phyloP scores from a whole-genome alignment of 805 yeast species.

The Myxozyma kluyveri region DNA sequence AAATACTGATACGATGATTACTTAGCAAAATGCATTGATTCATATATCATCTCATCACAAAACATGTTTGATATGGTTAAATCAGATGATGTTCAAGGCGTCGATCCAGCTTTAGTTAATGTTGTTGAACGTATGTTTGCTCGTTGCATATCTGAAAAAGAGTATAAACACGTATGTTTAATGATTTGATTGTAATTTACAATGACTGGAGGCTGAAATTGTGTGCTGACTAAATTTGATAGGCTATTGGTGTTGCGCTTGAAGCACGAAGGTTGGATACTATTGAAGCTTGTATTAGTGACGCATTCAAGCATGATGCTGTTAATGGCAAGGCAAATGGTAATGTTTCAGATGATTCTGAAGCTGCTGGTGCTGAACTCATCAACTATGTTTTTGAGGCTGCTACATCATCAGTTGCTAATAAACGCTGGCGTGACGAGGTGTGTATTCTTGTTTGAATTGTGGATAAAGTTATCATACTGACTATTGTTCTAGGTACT shows the following conservation, averaged over 20 bases:
- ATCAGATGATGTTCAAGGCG: conserved; percentile 19
- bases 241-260: conserved; percentile 82
- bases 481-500: conserved; percentile 37
- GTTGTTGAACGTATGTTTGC: conserved; percentile 85
- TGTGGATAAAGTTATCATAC: background rate
- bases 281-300: conserved; percentile 40
- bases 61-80: conserved; percentile 30
- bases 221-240: too few species aligned
- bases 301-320: conserved; percentile 20
- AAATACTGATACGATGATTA: background rate
- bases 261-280: conserved; percentile 86
- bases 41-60: conserved; percentile 68
- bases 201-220: background rate
- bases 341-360: conserved; percentile 27
- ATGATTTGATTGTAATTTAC: background rate
- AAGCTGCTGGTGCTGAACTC: conserved; percentile 47
- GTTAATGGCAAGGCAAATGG: conserved; percentile 10
- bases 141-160: conserved; percentile 70
- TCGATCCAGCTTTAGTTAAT: conserved; percentile 57
- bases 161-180: conserved; percentile 51
- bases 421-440: conserved; percentile 62
- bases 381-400: conserved; percentile 69
- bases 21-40: conserved; percentile 74
- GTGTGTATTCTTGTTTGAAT: conserved; percentile 35
- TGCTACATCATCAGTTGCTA: conserved; percentile 63